phyloP scores from a whole-genome alignment of 495 filamentous ascomycete species.

The Hypomontagnella monticulosa region DNA sequence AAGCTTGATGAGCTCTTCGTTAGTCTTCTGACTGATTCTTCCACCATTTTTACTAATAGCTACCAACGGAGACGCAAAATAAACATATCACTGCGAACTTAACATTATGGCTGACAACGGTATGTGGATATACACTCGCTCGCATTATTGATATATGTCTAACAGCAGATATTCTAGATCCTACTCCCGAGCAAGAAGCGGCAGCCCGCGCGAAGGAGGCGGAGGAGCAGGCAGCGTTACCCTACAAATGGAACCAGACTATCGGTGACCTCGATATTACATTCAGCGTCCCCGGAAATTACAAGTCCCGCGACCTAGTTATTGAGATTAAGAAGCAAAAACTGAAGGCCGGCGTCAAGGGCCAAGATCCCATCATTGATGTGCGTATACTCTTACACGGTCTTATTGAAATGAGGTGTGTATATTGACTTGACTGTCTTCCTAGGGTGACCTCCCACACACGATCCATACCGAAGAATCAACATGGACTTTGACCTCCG shows the following conservation, averaged over 20 bases:
- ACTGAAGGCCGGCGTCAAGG: conserved; percentile 85
- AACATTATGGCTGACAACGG: conserved; percentile 35
- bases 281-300: conserved; percentile 74
- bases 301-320: conserved; percentile 85
- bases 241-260: conserved; percentile 98
- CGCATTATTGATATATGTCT: conserved; percentile 26
- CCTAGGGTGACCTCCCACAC: conserved; percentile 85
- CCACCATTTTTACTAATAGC: background rate
- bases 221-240: conserved; percentile 88
- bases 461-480: conserved; percentile 83
- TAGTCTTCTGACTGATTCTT: conserved; percentile 10
- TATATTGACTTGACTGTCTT: conserved; percentile 8
- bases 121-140: background rate
- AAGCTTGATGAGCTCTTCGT: conserved; percentile 22
- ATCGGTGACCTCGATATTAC: conserved; percentile 90
- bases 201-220: conserved; percentile 79
- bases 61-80: conserved; percentile 5
- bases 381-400: conserved; percentile 56
- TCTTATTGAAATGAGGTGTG: background rate
- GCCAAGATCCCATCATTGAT: conserved; percentile 84
- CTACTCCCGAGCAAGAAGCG: conserved; percentile 68
- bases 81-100: background rate
- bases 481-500: conserved; percentile 89
- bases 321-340: conserved; percentile 83
- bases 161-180: conserved; percentile 52